phyloP scores from a whole-genome alignment of 2,329 filamentous ascomycete genomes.

The Xylariales sp. region DNA sequence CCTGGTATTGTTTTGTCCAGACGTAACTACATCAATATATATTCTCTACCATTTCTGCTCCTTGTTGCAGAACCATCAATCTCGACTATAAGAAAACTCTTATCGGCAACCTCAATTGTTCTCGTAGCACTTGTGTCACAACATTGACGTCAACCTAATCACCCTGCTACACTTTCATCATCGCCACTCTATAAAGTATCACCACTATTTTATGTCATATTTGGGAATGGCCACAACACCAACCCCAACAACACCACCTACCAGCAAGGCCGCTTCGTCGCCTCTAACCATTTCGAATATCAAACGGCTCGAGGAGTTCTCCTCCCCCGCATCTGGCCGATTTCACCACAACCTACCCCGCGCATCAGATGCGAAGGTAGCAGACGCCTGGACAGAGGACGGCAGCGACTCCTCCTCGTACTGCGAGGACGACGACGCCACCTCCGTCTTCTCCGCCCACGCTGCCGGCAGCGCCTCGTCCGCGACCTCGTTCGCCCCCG shows the following conservation, averaged over 20 bases:
- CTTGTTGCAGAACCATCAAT: not conserved
- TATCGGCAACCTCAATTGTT: not conserved
- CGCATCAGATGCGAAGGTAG: not conserved
- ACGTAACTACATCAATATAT: not conserved
- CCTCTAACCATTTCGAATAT: too few species aligned
- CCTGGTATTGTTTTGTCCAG: not conserved
- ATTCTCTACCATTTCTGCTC: not conserved
- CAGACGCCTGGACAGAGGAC: constrained; percentile 1
- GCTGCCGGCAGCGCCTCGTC: constrained; percentile 9
- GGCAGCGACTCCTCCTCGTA: constrained; percentile 1
- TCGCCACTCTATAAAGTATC: too few species aligned
- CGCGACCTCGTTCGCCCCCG: constrained; percentile 18
- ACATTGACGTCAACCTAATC: not conserved
- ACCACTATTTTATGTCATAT: too few species aligned
- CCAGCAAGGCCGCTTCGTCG: too few species aligned
- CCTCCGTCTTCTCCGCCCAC: constrained; percentile 15
- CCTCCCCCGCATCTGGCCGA: too few species aligned
- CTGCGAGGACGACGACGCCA: constrained; percentile 10
- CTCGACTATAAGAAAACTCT: not conserved
- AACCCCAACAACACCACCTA: not conserved
- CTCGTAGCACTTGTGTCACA: not conserved
- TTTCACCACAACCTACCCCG: not conserved
- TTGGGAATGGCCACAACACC: too few species aligned
- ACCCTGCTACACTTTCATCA: not conserved
- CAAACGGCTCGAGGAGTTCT: too few species aligned